phyloP scores from a whole-genome alignment of 768 basidiomycete genomes.

The Rhizopogon salebrosus region DNA sequence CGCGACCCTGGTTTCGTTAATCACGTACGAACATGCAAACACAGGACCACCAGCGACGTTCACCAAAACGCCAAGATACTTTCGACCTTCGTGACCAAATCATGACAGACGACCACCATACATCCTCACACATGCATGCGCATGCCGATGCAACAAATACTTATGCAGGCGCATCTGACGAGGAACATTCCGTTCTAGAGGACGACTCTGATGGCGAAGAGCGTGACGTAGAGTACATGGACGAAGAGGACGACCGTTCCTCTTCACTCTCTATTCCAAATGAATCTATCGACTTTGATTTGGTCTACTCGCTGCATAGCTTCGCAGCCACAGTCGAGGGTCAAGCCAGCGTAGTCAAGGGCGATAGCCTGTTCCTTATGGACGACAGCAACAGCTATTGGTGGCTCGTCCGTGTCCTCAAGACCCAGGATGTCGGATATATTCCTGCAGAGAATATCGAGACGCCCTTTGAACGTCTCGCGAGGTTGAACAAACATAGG shows the following conservation, averaged over 20 bases:
- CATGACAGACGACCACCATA: slow-evolving; percentile 44
- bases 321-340: slow-evolving; percentile 98
- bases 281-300: slow-evolving; percentile 89
- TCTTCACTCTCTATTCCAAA: slow-evolving; percentile 85
- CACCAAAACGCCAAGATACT: slow-evolving; percentile 48
- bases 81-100: slow-evolving; percentile 71
- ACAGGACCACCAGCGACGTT: slow-evolving; percentile 20
- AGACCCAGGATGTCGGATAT: slow-evolving; percentile 98
- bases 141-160: slow-evolving; percentile 43
- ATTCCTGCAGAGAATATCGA: slow-evolving; percentile 99
- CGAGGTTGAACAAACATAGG: slow-evolving; percentile 92
- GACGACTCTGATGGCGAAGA: slow-evolving; percentile 79
- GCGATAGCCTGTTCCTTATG: slow-evolving; percentile 92
- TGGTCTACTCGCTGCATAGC: slow-evolving; percentile 91
- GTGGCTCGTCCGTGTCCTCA: slow-evolving; percentile 99
- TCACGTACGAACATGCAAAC: slow-evolving; percentile 17
- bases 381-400: slow-evolving; percentile 99
- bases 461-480: slow-evolving; percentile 94
- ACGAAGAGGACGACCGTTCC: slow-evolving; percentile 74
- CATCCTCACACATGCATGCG: slow-evolving; percentile 37
- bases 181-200: slow-evolving; percentile 78
- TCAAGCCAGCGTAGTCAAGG: slow-evolving; percentile 97
- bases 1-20: not conserved
- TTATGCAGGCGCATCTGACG: slow-evolving; percentile 49
- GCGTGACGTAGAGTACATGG: slow-evolving; percentile 57